Percentiles rank a stretch among this genome's conserved stretches.
phyloP scores from a whole-genome alignment of 1,139 yeast species.

The Wickerhamomyces sp. region DNA sequence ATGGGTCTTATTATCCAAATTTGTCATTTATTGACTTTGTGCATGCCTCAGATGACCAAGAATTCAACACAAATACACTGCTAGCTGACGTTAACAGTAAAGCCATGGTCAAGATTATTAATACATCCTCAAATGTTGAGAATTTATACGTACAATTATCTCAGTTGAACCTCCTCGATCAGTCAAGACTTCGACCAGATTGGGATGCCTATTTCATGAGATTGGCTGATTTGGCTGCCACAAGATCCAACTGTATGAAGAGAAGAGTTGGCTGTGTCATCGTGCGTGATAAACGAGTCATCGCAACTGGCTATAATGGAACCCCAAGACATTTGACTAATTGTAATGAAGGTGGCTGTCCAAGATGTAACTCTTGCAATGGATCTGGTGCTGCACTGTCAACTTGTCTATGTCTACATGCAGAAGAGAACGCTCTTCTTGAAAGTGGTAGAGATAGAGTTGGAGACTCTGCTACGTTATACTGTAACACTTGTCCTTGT shows the following conservation, averaged over 20 bases:
- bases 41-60: constrained; percentile 39
- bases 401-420: constrained; percentile 91
- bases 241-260: constrained; percentile 94
- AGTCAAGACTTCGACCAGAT: constrained; percentile 72
- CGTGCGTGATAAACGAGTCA: constrained; percentile 77
- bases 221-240: constrained; percentile 88
- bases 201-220: constrained; percentile 98
- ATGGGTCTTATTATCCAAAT: constrained; percentile 25
- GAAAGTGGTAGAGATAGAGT: constrained; percentile 93
- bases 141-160: constrained; percentile 49
- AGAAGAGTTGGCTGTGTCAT: constrained; percentile 94
- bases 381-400: constrained; percentile 66
- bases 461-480: constrained; percentile 57
- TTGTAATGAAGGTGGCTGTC: constrained; percentile 95
- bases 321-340: constrained; percentile 85
- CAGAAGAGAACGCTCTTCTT: constrained; percentile 92
- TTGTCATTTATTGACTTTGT: constrained; percentile 36
- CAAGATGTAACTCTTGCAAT: constrained; percentile 67
- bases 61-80: constrained; percentile 35
- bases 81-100: constrained; percentile 49
- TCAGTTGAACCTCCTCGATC: constrained; percentile 50
- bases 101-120: constrained; percentile 60
- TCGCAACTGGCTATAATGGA: constrained; percentile 97
- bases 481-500: constrained; percentile 97
- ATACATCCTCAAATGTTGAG: constrained; percentile 46